Evolutionary conservation across 1,284 basidiomycete species (phyloP).

Genomic region (Chondrostereum purpureum): DNA sequence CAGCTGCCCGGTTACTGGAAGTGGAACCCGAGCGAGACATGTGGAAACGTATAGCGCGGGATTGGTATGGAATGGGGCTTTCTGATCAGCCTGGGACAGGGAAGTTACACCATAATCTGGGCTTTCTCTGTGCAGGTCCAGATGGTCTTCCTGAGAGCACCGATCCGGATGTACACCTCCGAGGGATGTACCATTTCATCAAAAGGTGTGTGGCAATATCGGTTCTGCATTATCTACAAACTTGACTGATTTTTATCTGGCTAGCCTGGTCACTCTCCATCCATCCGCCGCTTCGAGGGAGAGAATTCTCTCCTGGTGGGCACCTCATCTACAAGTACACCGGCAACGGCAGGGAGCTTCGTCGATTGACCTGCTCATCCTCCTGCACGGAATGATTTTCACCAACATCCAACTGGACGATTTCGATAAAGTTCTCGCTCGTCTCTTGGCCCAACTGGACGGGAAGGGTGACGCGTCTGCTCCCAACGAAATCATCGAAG

Average conservation of each 20-base stretch:
- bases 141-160: slow-evolving; percentile 32
- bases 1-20: slow-evolving; percentile 81
- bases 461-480: no score
- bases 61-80: slow-evolving; percentile 90
- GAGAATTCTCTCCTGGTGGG: slow-evolving; percentile 82
- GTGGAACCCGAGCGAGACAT: slow-evolving; percentile 88
- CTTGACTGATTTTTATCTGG: slow-evolving; percentile 8
- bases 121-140: slow-evolving; percentile 76
- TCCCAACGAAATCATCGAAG: no score
- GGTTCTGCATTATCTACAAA: slow-evolving; percentile 5
- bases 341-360: slow-evolving; percentile 72
- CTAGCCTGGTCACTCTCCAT: slow-evolving; percentile 83
- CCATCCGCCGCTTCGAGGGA: slow-evolving; percentile 85
- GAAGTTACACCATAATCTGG: slow-evolving; percentile 92
- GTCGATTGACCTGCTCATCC: slow-evolving; percentile 80
- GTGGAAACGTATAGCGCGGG: slow-evolving; percentile 85
- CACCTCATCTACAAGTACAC: slow-evolving; percentile 63
- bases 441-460: slow-evolving; percentile 81
- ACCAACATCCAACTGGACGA: slow-evolving; percentile 92
- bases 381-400: slow-evolving; percentile 93
- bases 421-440: slow-evolving; percentile 74
- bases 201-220: slow-evolving; percentile 64
- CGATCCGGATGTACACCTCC: slow-evolving; percentile 62
- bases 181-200: slow-evolving; percentile 88
- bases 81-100: slow-evolving; percentile 87